Percentiles rank a stretch among this genome's conserved stretches.
phyloP scores from a whole-genome alignment of 2,329 filamentous ascomycete genomes.

The Beauveria asiatica region DNA sequence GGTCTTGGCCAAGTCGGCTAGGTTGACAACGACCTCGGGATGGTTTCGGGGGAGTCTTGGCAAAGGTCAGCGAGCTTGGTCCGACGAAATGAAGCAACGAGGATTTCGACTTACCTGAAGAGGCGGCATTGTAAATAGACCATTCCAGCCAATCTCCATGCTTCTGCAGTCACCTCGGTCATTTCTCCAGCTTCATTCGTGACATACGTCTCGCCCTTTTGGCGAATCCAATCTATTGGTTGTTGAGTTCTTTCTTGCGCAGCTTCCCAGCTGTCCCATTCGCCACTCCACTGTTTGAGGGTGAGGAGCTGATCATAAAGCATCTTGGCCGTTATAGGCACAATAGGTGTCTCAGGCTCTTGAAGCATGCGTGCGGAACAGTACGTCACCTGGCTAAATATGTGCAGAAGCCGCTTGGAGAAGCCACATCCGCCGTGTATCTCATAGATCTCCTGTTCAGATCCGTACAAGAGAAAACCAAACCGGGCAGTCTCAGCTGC shows the following conservation, averaged over 20 bases:
- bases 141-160: conserved; percentile 31
- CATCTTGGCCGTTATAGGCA: conserved; percentile 23
- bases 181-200: conserved; percentile 24
- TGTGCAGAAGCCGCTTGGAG: conserved; percentile 30
- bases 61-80: background rate
- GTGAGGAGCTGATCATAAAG: conserved; percentile 20
- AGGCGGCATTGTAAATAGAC: conserved; percentile 32
- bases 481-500: conserved; percentile 25
- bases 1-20: conserved; percentile 27
- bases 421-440: conserved; percentile 35
- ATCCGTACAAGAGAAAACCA: conserved; percentile 31
- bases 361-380: conserved; percentile 26
- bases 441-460: conserved; percentile 25
- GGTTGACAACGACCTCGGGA: conserved; percentile 23
- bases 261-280: conserved; percentile 19
- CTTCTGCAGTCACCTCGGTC: conserved; percentile 33
- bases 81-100: no score
- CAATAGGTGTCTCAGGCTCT: conserved; percentile 22
- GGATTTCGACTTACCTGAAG: conserved; percentile 21
- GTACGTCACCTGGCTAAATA: conserved; percentile 30
- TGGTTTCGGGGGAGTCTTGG: conserved; percentile 31
- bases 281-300: conserved; percentile 29
- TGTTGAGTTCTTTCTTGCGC: conserved; percentile 12
- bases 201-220: conserved; percentile 15
- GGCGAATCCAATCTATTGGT: conserved; percentile 24